Percentiles rank a stretch among this genome's conserved stretches.
Evolutionary conservation across 768 basidiomycete genomes (phyloP).

Genomic region (Pulveroboletus sp.): DNA sequence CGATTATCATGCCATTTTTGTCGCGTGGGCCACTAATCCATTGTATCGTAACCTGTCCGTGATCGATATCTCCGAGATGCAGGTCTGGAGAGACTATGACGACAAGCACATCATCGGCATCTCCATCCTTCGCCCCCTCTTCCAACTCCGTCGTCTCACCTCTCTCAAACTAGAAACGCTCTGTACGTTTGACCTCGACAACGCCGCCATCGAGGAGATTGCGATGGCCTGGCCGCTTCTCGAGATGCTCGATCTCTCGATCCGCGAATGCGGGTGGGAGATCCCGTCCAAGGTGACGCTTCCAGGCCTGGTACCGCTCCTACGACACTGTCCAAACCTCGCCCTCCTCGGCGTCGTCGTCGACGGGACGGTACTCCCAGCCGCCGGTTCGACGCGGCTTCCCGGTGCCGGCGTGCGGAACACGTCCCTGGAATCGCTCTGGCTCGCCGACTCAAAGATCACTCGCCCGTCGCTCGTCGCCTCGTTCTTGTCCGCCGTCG

Average conservation of each 20-base stretch:
- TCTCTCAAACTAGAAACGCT: conserved; percentile 27
- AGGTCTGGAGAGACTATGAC: conserved; percentile 26
- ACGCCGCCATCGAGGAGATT: conserved; percentile 22
- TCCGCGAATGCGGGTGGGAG: conserved; percentile 30
- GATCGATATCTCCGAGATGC: conserved; percentile 29
- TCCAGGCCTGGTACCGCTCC: conserved; percentile 19
- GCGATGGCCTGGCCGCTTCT: conserved; percentile 26
- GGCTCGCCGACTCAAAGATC: conserved; percentile 26
- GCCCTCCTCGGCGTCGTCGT: conserved; percentile 25
- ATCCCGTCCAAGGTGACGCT: conserved; percentile 26
- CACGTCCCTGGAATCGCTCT: conserved; percentile 23
- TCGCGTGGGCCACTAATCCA: conserved; percentile 20
- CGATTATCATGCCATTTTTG: conserved; percentile 22
- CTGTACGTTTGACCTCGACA: conserved; percentile 24
- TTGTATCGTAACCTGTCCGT: conserved; percentile 22
- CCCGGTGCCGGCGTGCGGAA: conserved; percentile 22
- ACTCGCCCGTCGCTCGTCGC: conserved; percentile 26
- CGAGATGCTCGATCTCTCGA: conserved; percentile 25
- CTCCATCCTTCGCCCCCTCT: conserved; percentile 21
- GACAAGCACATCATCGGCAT: conserved; percentile 29
- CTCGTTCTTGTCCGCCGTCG: conserved; percentile 26
- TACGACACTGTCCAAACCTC: conserved; percentile 22
- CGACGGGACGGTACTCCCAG: conserved; percentile 23
- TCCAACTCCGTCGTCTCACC: conserved; percentile 18
- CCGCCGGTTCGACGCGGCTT: not conserved